These are phyloP conservation scores for Zygosaccharomyces pseudorouxii DNA, from an alignment of 805 yeast species.

Conservation along the genomic window DNA sequence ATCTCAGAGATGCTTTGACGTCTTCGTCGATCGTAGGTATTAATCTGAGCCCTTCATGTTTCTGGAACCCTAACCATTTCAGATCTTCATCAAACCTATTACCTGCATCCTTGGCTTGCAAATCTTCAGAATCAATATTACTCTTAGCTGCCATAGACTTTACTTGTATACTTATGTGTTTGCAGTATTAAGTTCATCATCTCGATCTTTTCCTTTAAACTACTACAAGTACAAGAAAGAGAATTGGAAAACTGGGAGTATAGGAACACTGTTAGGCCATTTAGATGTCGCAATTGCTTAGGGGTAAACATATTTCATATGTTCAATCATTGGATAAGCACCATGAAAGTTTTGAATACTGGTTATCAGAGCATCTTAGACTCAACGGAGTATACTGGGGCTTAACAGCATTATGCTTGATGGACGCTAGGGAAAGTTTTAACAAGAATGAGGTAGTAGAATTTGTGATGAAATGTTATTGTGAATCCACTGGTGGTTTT, in stretches of 20 bases:
- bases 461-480: constrained; percentile 69
- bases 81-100: constrained; percentile 10
- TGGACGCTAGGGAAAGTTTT: constrained; percentile 54
- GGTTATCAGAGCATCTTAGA: constrained; percentile 86
- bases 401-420: constrained; percentile 60
- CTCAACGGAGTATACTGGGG: constrained; percentile 97
- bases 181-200: not conserved
- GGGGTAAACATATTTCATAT: constrained; percentile 56
- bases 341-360: constrained; percentile 65
- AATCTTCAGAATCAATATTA: constrained; percentile 19
- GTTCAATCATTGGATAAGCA: constrained; percentile 50
- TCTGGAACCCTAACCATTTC: constrained; percentile 26
- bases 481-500: constrained; percentile 65
- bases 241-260: not conserved
- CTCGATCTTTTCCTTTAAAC: not conserved
- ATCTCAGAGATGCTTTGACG: constrained; percentile 47
- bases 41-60: constrained; percentile 24
- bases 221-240: not conserved
- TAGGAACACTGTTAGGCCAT: not conserved
- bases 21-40: constrained; percentile 66
- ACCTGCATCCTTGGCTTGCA: constrained; percentile 13
- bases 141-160: constrained; percentile 3
- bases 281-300: constrained; percentile 13
- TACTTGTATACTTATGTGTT: not conserved
- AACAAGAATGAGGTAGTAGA: constrained; percentile 55